Evolutionary conservation across 1,139 yeast species (phyloP).

Genomic region (Kazachstania sp.): DNA sequence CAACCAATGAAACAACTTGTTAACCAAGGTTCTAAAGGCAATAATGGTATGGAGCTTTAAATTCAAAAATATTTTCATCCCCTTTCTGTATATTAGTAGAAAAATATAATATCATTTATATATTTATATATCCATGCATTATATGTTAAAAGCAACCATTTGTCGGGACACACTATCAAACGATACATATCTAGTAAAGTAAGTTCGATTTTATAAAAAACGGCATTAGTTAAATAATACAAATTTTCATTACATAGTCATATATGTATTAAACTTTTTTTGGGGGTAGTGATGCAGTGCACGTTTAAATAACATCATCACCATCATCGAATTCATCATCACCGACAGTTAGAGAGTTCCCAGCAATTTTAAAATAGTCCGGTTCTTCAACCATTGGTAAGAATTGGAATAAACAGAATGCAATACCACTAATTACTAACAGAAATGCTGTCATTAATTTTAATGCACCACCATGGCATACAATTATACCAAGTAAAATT

Average conservation of each 20-base stretch:
- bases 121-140: not conserved
- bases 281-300: not conserved
- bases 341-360: slow-evolving; percentile 19
- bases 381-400: slow-evolving; percentile 62
- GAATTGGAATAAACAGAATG: slow-evolving; percentile 54
- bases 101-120: not conserved
- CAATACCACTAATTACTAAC: slow-evolving; percentile 51
- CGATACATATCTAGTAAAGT: not conserved
- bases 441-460: slow-evolving; percentile 48
- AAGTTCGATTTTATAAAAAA: no score
- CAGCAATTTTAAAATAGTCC: slow-evolving; percentile 22
- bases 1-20: slow-evolving; percentile 38
- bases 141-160: not conserved
- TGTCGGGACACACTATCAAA: not conserved
- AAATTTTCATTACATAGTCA: not conserved
- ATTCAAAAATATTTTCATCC: not conserved
- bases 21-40: slow-evolving; percentile 4
- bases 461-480: slow-evolving; percentile 51
- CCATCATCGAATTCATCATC: slow-evolving; percentile 21
- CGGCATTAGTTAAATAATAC: not conserved
- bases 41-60: slow-evolving; percentile 15
- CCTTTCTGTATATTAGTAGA: not conserved
- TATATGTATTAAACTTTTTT: not conserved
- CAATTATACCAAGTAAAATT: slow-evolving; percentile 54
- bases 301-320: slow-evolving; percentile 15